A percentile compares a stretch with the other conserved stretches of the same genome.
These are phyloP conservation scores for Talaromyces sp. DNA, from an alignment of 2,329 filamentous ascomycete species.

Conservation along the genomic window DNA sequence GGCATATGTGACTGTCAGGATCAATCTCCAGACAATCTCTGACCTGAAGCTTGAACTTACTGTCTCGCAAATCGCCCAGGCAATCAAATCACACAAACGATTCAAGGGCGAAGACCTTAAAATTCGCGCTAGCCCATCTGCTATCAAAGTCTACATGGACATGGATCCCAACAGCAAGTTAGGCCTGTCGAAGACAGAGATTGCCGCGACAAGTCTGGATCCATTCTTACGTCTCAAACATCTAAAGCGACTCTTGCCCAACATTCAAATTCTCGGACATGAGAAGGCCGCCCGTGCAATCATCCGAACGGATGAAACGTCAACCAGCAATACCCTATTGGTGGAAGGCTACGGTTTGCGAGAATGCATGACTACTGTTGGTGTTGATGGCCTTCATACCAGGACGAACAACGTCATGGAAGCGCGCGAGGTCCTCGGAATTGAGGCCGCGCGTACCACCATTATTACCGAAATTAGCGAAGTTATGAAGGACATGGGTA, in stretches of 20 bases:
- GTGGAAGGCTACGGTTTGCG: conserved; percentile 94
- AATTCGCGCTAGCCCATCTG: conserved; percentile 51
- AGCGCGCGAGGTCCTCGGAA: conserved; percentile 81
- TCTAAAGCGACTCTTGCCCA: conserved; percentile 77
- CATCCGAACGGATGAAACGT: conserved; percentile 76
- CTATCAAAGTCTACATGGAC: conserved; percentile 74
- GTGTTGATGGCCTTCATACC: conserved; percentile 76
- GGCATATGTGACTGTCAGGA: conserved; percentile 76
- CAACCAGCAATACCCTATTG: conserved; percentile 70
- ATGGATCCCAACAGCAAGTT: conserved; percentile 39
- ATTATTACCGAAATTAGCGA: conserved; percentile 85
- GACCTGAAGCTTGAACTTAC: conserved; percentile 81
- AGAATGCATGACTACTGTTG: conserved; percentile 89
- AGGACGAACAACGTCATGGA: conserved; percentile 90
- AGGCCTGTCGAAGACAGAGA: conserved; percentile 45
- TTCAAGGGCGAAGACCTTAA: conserved; percentile 69
- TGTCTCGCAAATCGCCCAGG: conserved; percentile 70
- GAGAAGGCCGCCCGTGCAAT: conserved; percentile 83
- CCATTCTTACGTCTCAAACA: conserved; percentile 71
- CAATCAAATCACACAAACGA: conserved; percentile 80
- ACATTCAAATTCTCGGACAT: conserved; percentile 87
- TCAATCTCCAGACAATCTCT: conserved; percentile 77
- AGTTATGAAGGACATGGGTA: conserved; percentile 91
- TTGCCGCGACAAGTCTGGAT: conserved; percentile 46
- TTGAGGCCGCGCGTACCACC: conserved; percentile 87